Conservation (phyloP, 2,329 filamentous ascomycete genomes). For the Aspergillus sp. region DNA sequence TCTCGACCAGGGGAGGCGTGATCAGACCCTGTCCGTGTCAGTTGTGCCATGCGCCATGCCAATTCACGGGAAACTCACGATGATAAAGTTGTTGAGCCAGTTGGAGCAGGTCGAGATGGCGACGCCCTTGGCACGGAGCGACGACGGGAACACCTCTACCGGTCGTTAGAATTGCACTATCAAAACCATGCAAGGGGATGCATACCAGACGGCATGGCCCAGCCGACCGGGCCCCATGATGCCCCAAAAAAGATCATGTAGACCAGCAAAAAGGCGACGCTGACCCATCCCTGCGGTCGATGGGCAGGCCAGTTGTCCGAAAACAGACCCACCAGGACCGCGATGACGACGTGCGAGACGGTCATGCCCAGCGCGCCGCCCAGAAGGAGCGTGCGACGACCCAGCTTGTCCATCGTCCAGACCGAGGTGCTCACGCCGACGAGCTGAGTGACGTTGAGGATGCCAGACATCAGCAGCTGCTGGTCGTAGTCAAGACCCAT, state of each 20-base stretch:
- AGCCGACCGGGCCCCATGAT: constrained; percentile 55
- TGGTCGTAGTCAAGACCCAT: constrained; percentile 46
- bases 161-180: too few species aligned
- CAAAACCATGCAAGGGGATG: not conserved
- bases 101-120: constrained; percentile 63
- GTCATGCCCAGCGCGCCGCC: constrained; percentile 47
- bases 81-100: constrained; percentile 66
- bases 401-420: constrained; percentile 50
- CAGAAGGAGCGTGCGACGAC: constrained; percentile 48
- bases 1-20: constrained; percentile 62
- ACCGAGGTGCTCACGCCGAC: constrained; percentile 48
- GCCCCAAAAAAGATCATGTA: constrained; percentile 64
- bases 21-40: constrained; percentile 52
- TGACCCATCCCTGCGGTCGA: constrained; percentile 53
- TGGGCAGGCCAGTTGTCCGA: constrained; percentile 52
- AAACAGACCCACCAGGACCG: constrained; percentile 55
- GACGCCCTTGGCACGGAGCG: constrained; percentile 63
- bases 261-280: constrained; percentile 60
- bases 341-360: constrained; percentile 51
- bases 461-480: constrained; percentile 54
- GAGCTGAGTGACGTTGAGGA: constrained; percentile 52
- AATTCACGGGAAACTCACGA: constrained; percentile 38
- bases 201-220: constrained; percentile 41
- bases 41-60: not conserved
- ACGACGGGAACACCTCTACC: constrained; percentile 65